Evolutionary conservation across 106 monocot species (phyloP).

Genomic region (Phalaenopsis aphrodite): DNA sequence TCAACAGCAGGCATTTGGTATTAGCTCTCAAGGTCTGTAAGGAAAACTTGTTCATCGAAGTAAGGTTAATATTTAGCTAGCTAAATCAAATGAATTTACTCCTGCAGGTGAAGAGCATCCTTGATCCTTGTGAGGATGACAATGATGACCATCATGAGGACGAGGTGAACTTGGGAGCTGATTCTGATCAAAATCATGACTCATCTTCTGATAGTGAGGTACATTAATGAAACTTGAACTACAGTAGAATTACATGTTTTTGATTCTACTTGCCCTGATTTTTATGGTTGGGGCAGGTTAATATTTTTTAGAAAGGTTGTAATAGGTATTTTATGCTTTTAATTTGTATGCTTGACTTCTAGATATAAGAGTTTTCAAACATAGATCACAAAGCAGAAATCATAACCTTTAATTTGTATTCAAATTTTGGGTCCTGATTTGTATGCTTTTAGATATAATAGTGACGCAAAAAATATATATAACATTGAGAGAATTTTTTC

Average conservation of each 20-base stretch:
- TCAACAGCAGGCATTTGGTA: constrained; percentile 92
- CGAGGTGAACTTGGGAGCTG: constrained; percentile 52
- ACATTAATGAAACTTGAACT: background rate
- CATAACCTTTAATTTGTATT: too few relatives aligned
- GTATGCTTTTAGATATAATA: too few relatives aligned
- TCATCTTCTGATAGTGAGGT: constrained; percentile 89
- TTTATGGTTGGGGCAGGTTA: background rate
- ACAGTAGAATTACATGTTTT: background rate
- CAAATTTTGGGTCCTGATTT: too few relatives aligned
- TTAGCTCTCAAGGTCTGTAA: constrained; percentile 76
- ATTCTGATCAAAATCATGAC: constrained; percentile 45
- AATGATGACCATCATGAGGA: constrained; percentile 30
- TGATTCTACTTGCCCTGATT: background rate
- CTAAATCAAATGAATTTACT: background rate
- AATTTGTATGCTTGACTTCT: background rate
- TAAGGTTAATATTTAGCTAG: background rate
- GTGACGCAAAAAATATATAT: background rate
- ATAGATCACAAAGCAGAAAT: too few relatives aligned
- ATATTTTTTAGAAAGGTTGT: background rate
- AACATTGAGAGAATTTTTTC: background rate
- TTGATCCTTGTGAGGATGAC: constrained; percentile 98
- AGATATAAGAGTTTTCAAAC: background rate
- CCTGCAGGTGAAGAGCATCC: constrained; percentile 89
- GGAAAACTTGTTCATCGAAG: background rate
- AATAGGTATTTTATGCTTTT: background rate